A percentile compares a stretch with the other conserved stretches of the same genome.
phyloP scores from a whole-genome alignment of 306 rosid genomes.

The Prosopis cineraria region DNA sequence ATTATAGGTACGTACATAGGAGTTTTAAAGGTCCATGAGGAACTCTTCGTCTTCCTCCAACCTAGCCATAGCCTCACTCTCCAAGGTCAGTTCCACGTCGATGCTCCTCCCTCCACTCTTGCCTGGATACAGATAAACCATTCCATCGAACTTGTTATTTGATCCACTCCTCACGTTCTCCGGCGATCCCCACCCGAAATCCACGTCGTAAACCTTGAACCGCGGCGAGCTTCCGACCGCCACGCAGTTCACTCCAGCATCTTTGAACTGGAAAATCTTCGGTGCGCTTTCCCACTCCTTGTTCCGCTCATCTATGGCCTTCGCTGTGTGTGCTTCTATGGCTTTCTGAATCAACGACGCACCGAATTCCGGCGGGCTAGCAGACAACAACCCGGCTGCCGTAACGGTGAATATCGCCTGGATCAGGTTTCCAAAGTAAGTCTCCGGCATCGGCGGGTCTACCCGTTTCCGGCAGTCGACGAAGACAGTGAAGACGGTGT shows the following conservation, averaged over 20 bases:
- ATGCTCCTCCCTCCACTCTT: constrained; percentile 92
- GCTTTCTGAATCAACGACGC: constrained; percentile 71
- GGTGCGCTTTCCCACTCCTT: constrained; percentile 90
- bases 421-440: constrained; percentile 87
- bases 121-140: constrained; percentile 87
- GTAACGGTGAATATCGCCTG: constrained; percentile 85
- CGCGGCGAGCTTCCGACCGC: constrained; percentile 97
- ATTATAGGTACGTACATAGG: not conserved
- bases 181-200: constrained; percentile 89
- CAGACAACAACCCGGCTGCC: constrained; percentile 56
- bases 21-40: constrained; percentile 52
- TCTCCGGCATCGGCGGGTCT: constrained; percentile 84
- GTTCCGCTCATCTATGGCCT: constrained; percentile 66
- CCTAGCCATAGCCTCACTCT: constrained; percentile 67
- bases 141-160: constrained; percentile 87
- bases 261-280: constrained; percentile 82
- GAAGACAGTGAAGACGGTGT: constrained; percentile 92
- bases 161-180: constrained; percentile 89
- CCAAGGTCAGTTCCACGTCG: constrained; percentile 84
- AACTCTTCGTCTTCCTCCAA: constrained; percentile 76
- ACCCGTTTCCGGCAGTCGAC: constrained; percentile 87
- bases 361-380: constrained; percentile 64
- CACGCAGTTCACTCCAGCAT: constrained; percentile 94
- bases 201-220: constrained; percentile 89
- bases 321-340: constrained; percentile 60